Evolutionary conservation across 495 filamentous ascomycete genomes (phyloP), one percentile per base, ranked within the genome.

Genomic region (Aspergillus sclerotioniger): DNA sequence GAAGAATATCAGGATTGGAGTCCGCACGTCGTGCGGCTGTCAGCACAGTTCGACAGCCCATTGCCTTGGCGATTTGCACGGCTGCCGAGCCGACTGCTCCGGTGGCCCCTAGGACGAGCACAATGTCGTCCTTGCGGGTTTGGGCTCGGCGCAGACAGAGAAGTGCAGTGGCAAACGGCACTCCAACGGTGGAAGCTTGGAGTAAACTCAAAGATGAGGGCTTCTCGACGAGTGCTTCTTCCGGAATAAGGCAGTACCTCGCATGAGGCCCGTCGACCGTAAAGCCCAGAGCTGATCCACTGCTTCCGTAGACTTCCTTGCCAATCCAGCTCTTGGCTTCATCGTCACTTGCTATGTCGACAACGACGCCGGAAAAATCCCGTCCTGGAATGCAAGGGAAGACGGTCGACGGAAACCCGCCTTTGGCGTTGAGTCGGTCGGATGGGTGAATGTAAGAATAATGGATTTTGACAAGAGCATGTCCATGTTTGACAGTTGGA

Each of bases 391-490:
- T n/a, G 37, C 37, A 13, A 15, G 37, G 37, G 37, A 41, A 41
- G 12, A n/a, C n/a, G 13, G 37, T 41, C 37, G 37, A 15, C 13
- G 37, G 37, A n/a, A 15, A 41, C 0, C 15, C 8, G 13, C 37
- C 37, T 13, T n/a, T 41, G 37, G 37, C 37, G 37, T 41, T 41
- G 21, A 21, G 21, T 21, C 21, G 12, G 44, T 47, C 44, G 0
- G 44, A 47, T 8, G 44, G 44, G 44, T 47, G 44, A 17, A 47
- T 47, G 44, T 47, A 28, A 12, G 44, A 47, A 17, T 21, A 47
- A 12, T 8, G 21, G 21, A 47, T 28, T 17, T 47, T 3, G 3
- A 47, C 21, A 13, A 28, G 44, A 21, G 17, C 21, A 47, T 41
- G 10, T 9, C 44, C 44, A 2, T 20, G 21, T 28, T 12, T n/a